Evolutionary conservation across 1,139 yeast genomes (phyloP), one percentile per base, ranked within the genome.

Genomic region (Meyerozyma smithsonii): DNA sequence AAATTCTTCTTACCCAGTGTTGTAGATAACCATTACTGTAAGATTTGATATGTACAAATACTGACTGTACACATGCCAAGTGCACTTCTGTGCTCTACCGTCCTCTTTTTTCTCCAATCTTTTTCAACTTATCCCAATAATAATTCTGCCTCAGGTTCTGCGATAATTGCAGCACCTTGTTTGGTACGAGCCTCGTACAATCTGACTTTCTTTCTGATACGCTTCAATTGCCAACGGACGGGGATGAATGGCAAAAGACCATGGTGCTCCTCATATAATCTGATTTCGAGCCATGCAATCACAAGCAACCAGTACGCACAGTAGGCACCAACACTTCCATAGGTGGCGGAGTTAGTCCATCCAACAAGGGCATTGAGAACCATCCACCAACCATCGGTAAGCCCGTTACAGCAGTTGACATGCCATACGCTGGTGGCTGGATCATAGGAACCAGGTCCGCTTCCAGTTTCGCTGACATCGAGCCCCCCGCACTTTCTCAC

Each of bases 291-390:
- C 43, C 61, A 49, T 6, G 39, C 36, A 35, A 83, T 78, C 11
- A 88, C 77, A 26, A 72, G 60, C 5, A 77, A 36, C 98, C 98
- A 90, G 63, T 86, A 90, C 5, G 69, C 46, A 48, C 79, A 74
- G 62, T 90, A 90, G 39, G 89, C 77, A 16, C 74, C 60, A n/a
- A 90, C 89, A 32, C 96, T 86, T 15, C 96, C 96, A 56, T 85
- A 87, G 2, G 97, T 89, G 14, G 97, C 97, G 28, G 94, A 79
- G 62, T 90, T 90, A 28, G 92, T 86, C 98, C 98, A 90, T 1
- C 97, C 98, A 42, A 92, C 73, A 11, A 90, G 67, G 5, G 53
- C 53, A 19, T 48, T 49, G 34, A 49, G 47, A 33, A 49, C 51
- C 53, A 49, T 49, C 53, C 53, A 49, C 51, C 51, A 48, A n/a